These are phyloP conservation scores for Leonotis leonurus DNA, from an alignment of 257 asterid genomes.

Conservation along the genomic window DNA sequence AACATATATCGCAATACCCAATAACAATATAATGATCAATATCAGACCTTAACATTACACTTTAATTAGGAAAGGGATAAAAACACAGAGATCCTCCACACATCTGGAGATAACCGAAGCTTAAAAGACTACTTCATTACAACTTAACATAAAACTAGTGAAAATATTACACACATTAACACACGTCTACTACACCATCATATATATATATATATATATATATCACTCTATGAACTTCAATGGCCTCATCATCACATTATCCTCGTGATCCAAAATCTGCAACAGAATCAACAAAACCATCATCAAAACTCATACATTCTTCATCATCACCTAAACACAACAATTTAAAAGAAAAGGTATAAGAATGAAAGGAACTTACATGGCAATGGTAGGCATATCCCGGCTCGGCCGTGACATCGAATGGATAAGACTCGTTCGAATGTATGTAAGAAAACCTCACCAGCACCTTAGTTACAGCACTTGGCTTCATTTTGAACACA, in stretches of 20 bases:
- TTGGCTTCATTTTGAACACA: slow-evolving; percentile 81
- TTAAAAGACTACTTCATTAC: too few relatives aligned
- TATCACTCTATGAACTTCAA: slow-evolving; percentile 38
- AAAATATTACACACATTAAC: too few relatives aligned
- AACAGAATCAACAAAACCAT: neutral
- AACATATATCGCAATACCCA: too few relatives aligned
- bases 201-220: too few relatives aligned
- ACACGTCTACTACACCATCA: too few relatives aligned
- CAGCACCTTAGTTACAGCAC: slow-evolving; percentile 45
- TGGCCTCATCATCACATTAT: slow-evolving; percentile 91
- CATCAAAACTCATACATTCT: too few relatives aligned
- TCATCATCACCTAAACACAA: neutral
- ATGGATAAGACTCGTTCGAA: slow-evolving; percentile 55
- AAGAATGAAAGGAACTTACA: slow-evolving; percentile 33
- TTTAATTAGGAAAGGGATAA: too few relatives aligned
- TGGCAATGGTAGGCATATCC: slow-evolving; percentile 89
- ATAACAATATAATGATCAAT: too few relatives aligned
- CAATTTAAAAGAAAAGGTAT: neutral
- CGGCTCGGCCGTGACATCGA: slow-evolving; percentile 72
- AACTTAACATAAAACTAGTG: too few relatives aligned
- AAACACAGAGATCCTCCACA: too few relatives aligned
- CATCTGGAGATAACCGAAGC: too few relatives aligned
- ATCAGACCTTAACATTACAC: too few relatives aligned
- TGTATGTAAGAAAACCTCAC: slow-evolving; percentile 67
- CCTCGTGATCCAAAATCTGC: slow-evolving; percentile 91